Percentiles rank a stretch among this genome's conserved stretches.
phyloP scores from a whole-genome alignment of 176 grass and related monocot genomes.

The Musa schizocarpa region DNA sequence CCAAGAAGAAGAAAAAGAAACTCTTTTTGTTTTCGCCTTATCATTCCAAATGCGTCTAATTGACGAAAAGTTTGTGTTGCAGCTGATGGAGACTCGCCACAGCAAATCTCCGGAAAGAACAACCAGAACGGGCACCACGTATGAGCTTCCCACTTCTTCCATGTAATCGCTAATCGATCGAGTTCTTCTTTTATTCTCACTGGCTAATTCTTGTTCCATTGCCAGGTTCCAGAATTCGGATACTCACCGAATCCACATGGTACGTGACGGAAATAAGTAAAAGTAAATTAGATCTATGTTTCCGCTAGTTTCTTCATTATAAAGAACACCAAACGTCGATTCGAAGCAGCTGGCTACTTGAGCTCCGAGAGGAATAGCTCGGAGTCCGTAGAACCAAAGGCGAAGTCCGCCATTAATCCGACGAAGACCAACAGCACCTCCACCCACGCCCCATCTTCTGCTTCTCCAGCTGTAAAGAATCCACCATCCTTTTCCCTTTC shows the following conservation, averaged over 20 bases:
- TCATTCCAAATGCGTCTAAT: neutral
- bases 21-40: neutral
- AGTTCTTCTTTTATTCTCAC: neutral
- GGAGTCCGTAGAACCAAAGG: constrained; percentile 5
- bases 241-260: constrained; percentile 1
- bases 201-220: neutral
- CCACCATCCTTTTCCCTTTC: neutral
- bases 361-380: constrained; percentile 4
- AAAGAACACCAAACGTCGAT: neutral
- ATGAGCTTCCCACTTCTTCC: neutral
- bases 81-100: constrained; percentile 77
- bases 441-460: constrained; percentile 16
- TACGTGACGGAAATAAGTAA: neutral
- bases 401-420: constrained; percentile 3
- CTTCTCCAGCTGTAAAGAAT: neutral
- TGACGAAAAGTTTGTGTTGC: constrained; percentile 2
- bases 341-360: constrained; percentile 11
- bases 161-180: no score
- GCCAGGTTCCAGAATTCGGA: constrained; percentile 9
- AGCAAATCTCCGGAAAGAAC: constrained; percentile 41
- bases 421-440: constrained; percentile 5
- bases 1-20: neutral
- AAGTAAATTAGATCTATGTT: neutral
- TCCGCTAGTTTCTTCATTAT: neutral
- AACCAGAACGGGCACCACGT: constrained; percentile 18